Evolutionary conservation across 108 stramenopile species (phyloP).

Genomic region (Cylindrotheca closterium): DNA sequence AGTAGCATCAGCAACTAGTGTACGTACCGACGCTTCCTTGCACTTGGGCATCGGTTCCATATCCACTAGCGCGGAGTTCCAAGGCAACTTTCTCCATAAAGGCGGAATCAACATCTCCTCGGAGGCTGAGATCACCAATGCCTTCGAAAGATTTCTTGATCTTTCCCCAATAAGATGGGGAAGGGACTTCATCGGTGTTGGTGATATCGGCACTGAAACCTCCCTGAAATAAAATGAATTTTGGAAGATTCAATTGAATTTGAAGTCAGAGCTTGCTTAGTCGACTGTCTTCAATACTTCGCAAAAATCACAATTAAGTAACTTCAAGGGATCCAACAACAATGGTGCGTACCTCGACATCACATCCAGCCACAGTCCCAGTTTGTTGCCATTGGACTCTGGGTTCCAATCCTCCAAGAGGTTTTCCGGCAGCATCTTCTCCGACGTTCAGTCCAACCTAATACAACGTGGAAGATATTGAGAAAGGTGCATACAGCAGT

Average conservation of each 20-base stretch:
- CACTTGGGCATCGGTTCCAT: conserved; percentile 30
- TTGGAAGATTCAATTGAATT: too few species aligned
- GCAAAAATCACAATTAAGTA: background rate
- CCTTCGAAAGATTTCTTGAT: conserved; percentile 23
- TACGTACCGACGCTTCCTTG: conserved; percentile 35
- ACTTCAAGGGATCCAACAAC: too few species aligned
- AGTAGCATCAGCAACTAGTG: too few species aligned
- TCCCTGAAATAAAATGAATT: too few species aligned
- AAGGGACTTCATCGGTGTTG: conserved; percentile 14
- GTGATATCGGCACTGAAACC: conserved; percentile 25
- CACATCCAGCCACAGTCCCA: conserved; percentile 21
- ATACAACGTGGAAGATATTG: too few species aligned
- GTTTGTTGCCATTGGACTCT: conserved; percentile 26
- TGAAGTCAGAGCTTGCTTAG: too few species aligned
- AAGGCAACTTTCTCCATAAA: conserved; percentile 25
- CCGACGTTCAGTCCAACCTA: conserved; percentile 36
- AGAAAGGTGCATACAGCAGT: too few species aligned
- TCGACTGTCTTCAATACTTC: too few species aligned
- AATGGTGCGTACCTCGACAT: conserved; percentile 33
- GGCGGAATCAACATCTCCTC: conserved; percentile 29
- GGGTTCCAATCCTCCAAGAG: conserved; percentile 35
- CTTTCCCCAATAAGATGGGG: conserved; percentile 33
- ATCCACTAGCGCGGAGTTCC: conserved; percentile 33
- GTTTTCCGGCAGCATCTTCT: conserved; percentile 10
- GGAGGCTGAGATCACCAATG: conserved; percentile 27